Evolutionary conservation across 2,329 filamentous ascomycete genomes (phyloP).

Genomic region (Pseudogymnoascus sp.): DNA sequence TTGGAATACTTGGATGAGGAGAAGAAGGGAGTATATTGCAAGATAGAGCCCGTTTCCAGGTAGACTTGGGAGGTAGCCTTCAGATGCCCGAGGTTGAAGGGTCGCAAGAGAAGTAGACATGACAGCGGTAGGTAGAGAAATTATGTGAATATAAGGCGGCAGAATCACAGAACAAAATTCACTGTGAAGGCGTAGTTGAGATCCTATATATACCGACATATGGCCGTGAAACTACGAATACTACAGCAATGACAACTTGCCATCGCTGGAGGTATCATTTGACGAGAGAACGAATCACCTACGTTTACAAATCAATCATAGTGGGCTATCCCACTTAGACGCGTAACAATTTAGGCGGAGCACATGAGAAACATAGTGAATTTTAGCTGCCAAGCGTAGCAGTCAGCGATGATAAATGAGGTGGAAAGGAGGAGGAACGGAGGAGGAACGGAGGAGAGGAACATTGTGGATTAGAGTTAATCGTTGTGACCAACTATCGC

Average conservation of each 20-base stretch:
- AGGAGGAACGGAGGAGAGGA: background rate
- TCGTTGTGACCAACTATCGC: too few relatives aligned
- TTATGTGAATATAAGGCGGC: background rate
- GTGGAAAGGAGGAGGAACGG: background rate
- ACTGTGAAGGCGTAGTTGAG: background rate
- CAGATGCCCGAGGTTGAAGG: background rate
- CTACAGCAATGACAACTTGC: background rate
- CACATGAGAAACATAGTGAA: background rate
- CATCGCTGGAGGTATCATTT: background rate
- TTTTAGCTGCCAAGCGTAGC: background rate
- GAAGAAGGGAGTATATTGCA: conserved; percentile 42
- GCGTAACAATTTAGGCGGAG: background rate
- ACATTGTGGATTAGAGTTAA: too few relatives aligned
- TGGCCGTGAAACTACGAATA: background rate
- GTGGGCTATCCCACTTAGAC: background rate
- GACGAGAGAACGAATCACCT: background rate
- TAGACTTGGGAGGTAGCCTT: conserved; percentile 38
- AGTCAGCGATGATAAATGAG: background rate
- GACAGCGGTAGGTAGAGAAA: background rate
- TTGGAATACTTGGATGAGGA: conserved; percentile 40
- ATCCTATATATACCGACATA: background rate
- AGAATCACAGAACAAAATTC: background rate
- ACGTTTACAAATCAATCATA: background rate
- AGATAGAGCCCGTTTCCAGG: conserved; percentile 45
- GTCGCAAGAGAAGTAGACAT: background rate